Evolutionary conservation across 2,329 filamentous ascomycete species (phyloP).

Genomic region (Aspergillus bombycis): DNA sequence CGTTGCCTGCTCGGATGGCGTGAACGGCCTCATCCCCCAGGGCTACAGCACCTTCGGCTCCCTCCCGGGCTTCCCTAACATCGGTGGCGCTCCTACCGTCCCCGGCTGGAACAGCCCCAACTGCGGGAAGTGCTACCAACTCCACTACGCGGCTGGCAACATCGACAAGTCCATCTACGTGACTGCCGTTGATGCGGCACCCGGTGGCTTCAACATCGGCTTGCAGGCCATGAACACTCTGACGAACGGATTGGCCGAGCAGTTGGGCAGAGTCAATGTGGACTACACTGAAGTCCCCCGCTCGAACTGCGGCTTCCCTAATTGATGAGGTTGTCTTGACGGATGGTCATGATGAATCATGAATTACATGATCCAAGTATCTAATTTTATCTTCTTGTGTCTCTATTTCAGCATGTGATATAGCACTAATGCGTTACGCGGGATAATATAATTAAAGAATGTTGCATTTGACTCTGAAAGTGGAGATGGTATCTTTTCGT

Average conservation of each 20-base stretch:
- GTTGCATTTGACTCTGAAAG: background rate
- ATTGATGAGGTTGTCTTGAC: background rate
- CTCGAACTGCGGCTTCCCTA: slow-evolving; percentile 17
- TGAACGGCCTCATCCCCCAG: slow-evolving; percentile 35
- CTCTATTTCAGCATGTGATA: slow-evolving; percentile 2
- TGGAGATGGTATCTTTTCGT: slow-evolving; percentile 4
- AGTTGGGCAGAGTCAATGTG: slow-evolving; percentile 46
- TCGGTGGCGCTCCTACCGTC: slow-evolving; percentile 55
- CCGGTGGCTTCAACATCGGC: slow-evolving; percentile 54
- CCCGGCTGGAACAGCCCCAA: slow-evolving; percentile 50
- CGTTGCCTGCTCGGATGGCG: slow-evolving; percentile 50
- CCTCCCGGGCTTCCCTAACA: slow-evolving; percentile 51
- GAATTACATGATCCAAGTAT: background rate
- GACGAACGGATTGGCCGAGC: slow-evolving; percentile 50
- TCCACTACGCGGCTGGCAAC: slow-evolving; percentile 49
- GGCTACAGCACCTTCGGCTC: slow-evolving; percentile 46
- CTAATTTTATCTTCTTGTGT: slow-evolving; percentile 2
- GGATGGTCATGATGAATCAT: slow-evolving; percentile 5
- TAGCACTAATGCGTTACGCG: slow-evolving; percentile 1
- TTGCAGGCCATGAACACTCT: slow-evolving; percentile 53
- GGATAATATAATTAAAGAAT: slow-evolving; percentile 6
- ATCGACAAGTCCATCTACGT: slow-evolving; percentile 50
- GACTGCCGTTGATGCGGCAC: slow-evolving; percentile 51
- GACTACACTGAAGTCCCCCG: slow-evolving; percentile 30
- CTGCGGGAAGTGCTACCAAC: slow-evolving; percentile 57